Base-by-base conservation (phyloP, 805 yeast genomes). In the Candida nemodendra region DNA sequence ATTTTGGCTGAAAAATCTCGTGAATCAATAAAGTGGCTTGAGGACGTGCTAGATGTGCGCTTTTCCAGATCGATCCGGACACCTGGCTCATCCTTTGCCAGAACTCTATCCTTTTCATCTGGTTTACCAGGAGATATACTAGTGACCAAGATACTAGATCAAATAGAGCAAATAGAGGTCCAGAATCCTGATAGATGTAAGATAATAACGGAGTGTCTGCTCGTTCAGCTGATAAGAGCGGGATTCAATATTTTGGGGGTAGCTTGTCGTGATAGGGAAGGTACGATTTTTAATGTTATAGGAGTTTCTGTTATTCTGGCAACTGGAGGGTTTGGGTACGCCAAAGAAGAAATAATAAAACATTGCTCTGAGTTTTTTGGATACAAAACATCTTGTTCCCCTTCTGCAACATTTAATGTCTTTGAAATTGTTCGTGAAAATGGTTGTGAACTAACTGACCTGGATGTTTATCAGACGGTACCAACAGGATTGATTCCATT, bases 21-120 rank as follows among this genome's bases (percentile, higher is more conserved):
- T 2, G 74, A 69, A 24, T 86, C 91, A 0, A 74, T 86, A 29
- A 74, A 72, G 29, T 86, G 95, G 93, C 68, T 86, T 36, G 81
- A 81, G 49, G 70, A 74, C n/a, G 73, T 69, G 3, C 78, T 83
- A 50, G 71, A 66, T 8, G 61, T 84, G 33, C 80, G 78, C 44
- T 66, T 53, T 32, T 22, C 33, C 9, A 31, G 34, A 12, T 18
- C 17, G 3, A 24, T 27, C 14, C 32, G 19, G 25, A 34, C 48
- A 3, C 11, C 32, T 9, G 56, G 54, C 4, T 42, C 48, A 16
- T 19, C 42, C 9, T 37, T 26, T 25, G 27, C 45, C 3, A 34
- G 56, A 30, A 47, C 56, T 0, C 26, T 42, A 7, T 15, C 43
- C 3, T 51, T 47, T 16, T 23, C 27, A 2, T 22, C 31, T 2